phyloP scores from a whole-genome alignment of 2,329 filamentous ascomycete species.

The Aspergillus intermedius region DNA sequence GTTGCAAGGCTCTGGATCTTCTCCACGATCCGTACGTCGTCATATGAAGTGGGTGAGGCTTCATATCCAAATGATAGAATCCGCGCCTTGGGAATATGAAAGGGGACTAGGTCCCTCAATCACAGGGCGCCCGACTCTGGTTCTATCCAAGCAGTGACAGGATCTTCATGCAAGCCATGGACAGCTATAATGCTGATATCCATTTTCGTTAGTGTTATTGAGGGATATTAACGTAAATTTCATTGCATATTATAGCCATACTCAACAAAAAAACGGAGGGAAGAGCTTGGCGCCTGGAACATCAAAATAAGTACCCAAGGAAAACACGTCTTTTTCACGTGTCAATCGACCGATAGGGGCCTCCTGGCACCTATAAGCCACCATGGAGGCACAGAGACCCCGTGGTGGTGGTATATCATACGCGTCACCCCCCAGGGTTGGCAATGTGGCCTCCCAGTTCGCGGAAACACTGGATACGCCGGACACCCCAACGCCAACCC shows the following conservation, averaged over 20 bases:
- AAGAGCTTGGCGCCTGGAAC: no score
- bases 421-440: no score
- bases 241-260: neutral
- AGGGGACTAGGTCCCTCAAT: neutral
- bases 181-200: neutral
- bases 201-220: neutral
- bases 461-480: no score
- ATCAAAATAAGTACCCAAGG: no score
- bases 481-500: no score
- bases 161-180: neutral
- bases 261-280: no score
- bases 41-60: slow-evolving; percentile 1
- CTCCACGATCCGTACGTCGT: slow-evolving; percentile 2
- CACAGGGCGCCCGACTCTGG: neutral
- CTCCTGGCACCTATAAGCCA: no score
- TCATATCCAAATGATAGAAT: slow-evolving; percentile 15
- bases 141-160: neutral
- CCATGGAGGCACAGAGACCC: no score
- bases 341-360: no score
- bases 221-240: neutral
- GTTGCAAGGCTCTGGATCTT: slow-evolving; percentile 15
- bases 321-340: no score
- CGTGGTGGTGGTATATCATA: no score
- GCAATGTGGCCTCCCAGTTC: no score
- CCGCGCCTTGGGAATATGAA: slow-evolving; percentile 5